Base-by-base conservation (phyloP, 2,329 filamentous ascomycete species). In the Proliferodiscus dingleyae region DNA sequence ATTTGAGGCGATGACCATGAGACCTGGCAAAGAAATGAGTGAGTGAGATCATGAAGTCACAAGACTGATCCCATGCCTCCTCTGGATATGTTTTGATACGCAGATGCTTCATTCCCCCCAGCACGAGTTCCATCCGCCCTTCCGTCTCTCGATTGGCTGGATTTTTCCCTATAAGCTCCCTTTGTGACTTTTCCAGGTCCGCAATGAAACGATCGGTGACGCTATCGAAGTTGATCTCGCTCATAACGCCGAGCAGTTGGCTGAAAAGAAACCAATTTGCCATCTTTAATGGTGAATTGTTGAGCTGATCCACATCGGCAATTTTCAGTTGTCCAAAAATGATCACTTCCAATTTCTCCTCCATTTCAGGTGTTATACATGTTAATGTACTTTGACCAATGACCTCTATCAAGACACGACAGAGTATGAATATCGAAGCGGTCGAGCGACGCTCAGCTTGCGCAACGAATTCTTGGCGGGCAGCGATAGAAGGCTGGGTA, bases 231-330 rank as follows among this genome's bases (percentile, higher is more conserved):
- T 94, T 91, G 53, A 93, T 83, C 36, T 87, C 85, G 67, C 93
- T 96, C 87, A 98, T 95, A 30, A 90, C 85, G n/a, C 94, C 93
- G 1, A 98, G 77, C 3, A 98, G 72, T 59, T 95, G 87, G 16
- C 89, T 85, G 64, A 96, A 96, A 2, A 98, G 81, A 48, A 88
- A 87, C 91, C 91, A 98, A 60, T 98, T 98, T 11, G 93, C 87
- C 67, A 93, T 81, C 54, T 89, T 89, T 19, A 97, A 72, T 1
- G 87, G 83, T 0, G 89, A 95, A 7, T 83, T 73, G 51, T 81
- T 72, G 3, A 91, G 71, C 59, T 90, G 82, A 6, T 95, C 89
- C 0, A 87, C 82, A 50, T 97, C 90, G 6, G 89, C 85, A 37
- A 85, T 86, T 61, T 90, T 94, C 8, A 98, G 74, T 64, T 97